These are phyloP conservation scores for Dictyostelium brefeldianum DNA, from an alignment of 78 protist species.

Conservation along the genomic window DNA sequence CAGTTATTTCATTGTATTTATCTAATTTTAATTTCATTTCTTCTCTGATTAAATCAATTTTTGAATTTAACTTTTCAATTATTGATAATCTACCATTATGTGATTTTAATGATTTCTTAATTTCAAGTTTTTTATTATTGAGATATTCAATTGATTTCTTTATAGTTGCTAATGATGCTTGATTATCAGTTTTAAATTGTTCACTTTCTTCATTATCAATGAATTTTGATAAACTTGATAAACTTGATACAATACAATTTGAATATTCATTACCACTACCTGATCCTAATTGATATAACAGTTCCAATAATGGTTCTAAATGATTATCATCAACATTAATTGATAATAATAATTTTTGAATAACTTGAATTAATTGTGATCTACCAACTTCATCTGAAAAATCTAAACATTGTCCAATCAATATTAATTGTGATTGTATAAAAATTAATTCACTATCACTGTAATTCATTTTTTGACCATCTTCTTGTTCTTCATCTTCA, in stretches of 20 bases:
- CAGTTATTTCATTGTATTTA: conserved; percentile 9
- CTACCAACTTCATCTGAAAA: conserved; percentile 71
- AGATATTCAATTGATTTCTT: background rate
- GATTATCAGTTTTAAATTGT: background rate
- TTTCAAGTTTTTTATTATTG: background rate
- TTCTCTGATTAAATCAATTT: background rate
- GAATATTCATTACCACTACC: background rate
- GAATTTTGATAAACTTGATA: background rate
- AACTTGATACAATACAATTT: background rate
- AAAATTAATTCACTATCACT: conserved; percentile 32
- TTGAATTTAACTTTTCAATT: background rate
- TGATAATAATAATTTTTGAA: conserved; percentile 18
- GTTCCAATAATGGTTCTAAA: conserved; percentile 35
- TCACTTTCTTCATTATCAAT: conserved; percentile 23
- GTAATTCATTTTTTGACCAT: background rate
- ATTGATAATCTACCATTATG: background rate
- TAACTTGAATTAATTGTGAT: background rate
- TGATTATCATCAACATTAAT: conserved; percentile 27
- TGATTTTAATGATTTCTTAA: conserved; percentile 2
- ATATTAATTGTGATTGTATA: conserved; percentile 41
- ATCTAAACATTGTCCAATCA: conserved; percentile 32
- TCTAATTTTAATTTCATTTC: background rate
- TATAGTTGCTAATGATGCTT: background rate
- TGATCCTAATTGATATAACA: background rate
- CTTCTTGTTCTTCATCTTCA: background rate